Base-by-base conservation (phyloP, 495 filamentous ascomycete genomes). In the Durotheca rogersii region DNA sequence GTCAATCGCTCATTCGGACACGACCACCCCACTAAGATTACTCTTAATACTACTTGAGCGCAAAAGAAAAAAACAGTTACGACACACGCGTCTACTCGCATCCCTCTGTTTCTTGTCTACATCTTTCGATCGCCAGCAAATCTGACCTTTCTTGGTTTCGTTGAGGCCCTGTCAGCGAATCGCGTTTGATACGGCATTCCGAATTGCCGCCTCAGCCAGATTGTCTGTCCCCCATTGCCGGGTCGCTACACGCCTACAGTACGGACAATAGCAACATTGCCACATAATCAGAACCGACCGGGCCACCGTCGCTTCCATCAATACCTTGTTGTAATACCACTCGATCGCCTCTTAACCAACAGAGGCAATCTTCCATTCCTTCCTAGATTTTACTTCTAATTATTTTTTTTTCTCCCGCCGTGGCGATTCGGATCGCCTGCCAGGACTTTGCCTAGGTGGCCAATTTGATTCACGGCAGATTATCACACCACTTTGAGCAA, bases 401-500 rank as follows among this genome's bases (percentile, higher is more conserved):
- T 25, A 15, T 11, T 32, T 42, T 11, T 32, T 42, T 36, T 41
- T 21, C 11, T 39, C 19, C 23, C 39, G 25, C 25, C 53, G 25
- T 20, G 40, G 29, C 34, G 44, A 20, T 43, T 32, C n/a, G 49
- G 30, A 46, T 58, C 17, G 36, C 36, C 55, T 47, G 43, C 43
- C 46, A 42, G 40, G 47, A 58, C 38, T 53, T 42, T 38, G 17
- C 34, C 18, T 14, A 42, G 50, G 49, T 50, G 47, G 32, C 32
- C 53, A n/a, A 37, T 53, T 47, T 27, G 58, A 60, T 44, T 51
- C 36, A 51, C 44, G 19, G 25, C 27, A 56, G 1, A 7, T 34
- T 45, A 50, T 60, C 14, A n/a, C 44, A 53, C 61, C n/a, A 63
- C 52, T 57, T 72, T 84, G 87, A 90, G 86, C 80, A n/a, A 93